phyloP scores from a whole-genome alignment of 2,329 filamentous ascomycete species.

The Coniochaeta prunicola region DNA sequence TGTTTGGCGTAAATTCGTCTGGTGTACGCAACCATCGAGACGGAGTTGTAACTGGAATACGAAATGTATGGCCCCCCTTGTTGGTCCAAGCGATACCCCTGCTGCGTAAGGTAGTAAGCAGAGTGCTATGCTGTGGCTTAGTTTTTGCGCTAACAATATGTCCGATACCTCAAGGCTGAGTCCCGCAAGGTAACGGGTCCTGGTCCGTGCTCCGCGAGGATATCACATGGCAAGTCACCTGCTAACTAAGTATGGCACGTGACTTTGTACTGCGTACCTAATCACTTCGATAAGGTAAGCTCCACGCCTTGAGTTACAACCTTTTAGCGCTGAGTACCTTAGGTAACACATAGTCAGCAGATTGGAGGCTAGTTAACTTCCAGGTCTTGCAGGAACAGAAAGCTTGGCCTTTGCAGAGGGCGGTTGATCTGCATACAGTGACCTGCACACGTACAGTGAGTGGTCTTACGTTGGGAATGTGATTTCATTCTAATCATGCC shows the following conservation, averaged over 20 bases:
- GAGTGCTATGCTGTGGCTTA: not conserved
- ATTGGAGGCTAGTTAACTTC: too few relatives aligned
- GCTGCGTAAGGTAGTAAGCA: not conserved
- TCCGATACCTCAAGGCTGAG: not conserved
- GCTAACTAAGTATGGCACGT: too few relatives aligned
- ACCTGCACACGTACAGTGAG: not conserved
- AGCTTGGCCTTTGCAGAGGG: not conserved
- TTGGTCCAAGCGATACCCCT: not conserved
- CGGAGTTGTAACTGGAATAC: not conserved
- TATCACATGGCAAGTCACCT: too few relatives aligned
- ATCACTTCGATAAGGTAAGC: too few relatives aligned
- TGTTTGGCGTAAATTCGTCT: not conserved
- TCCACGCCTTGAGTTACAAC: too few relatives aligned
- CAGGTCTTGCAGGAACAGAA: too few relatives aligned
- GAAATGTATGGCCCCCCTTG: not conserved
- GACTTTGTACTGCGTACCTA: too few relatives aligned
- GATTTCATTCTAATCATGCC: not conserved
- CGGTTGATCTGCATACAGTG: not conserved
- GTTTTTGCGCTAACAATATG: not conserved
- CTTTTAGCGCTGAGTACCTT: too few relatives aligned
- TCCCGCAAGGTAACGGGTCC: too few relatives aligned
- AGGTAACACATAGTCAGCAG: too few relatives aligned
- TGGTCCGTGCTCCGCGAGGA: not conserved
- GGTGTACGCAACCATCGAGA: not conserved
- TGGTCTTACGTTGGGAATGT: too few relatives aligned